Base-by-base conservation (phyloP, 1,284 basidiomycete genomes). In the Moniliophthora roreri region DNA sequence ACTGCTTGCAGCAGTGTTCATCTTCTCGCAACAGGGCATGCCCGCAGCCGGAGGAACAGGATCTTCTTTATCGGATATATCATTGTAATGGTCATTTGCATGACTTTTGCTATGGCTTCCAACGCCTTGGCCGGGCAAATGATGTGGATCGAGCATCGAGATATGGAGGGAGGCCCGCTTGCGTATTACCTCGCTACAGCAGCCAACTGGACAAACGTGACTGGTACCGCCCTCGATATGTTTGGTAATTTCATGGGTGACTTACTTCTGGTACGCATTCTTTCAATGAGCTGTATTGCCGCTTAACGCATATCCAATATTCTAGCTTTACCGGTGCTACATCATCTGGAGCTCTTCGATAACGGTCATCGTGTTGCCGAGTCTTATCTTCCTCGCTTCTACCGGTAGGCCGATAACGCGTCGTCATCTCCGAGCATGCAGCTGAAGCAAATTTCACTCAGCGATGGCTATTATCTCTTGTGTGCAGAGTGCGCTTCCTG, bases 311-410 rank as follows among this genome's bases (percentile, higher is more conserved):
- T 35, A 5, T 45, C 18, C 36, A 34, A 6, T 10, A 35, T 48
- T 50, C 16, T 24, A 60, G 61, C 41, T 62, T 7, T 64, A 64
- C 48, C 63, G 63, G 4, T 62, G 59, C 48, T 64, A 62, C 50
- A 58, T 66, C n/a, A 60, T 65, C 24, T 65, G 58, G 42, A 47
- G 38, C 16, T 52, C 46, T 20, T 52, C 40, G 26, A 38, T 34
- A 9, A 52, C 40, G 37, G 34, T 58, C 15, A 16, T 62, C n/a
- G 32, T 51, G 2, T 51, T 63, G 24, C 63, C 62, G 37, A 38
- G 50, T 26, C 50, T 66, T 18, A 50, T 64, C 38, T 62, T 59
- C 36, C 26, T 64, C 16, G 56, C 55, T 3, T 65, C 65, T 2
- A 58, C 54, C 5, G 44, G 64, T 66, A 51, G 28, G 58, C 52